Conservation (phyloP, 1,284 basidiomycete species). For the Ceratobasidium sp. region DNA sequence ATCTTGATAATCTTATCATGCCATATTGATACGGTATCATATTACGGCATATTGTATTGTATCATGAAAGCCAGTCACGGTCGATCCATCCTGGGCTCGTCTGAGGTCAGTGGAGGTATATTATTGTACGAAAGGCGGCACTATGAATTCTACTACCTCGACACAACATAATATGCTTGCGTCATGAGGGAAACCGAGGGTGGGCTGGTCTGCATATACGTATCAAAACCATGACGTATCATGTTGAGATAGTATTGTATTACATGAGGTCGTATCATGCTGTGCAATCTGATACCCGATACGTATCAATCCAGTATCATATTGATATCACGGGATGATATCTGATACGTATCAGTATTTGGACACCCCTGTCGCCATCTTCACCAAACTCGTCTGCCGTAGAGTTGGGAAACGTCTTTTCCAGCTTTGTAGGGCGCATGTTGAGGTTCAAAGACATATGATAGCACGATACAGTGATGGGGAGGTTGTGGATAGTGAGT, state of each 20-base stretch:
- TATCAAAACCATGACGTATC: background rate
- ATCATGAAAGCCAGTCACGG: background rate
- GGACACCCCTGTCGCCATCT: too few relatives aligned
- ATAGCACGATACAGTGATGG: too few relatives aligned
- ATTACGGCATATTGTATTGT: slow-evolving; percentile 6
- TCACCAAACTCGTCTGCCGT: too few relatives aligned
- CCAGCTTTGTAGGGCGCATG: too few relatives aligned
- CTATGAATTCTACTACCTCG: background rate
- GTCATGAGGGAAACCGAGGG: background rate
- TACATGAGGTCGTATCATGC: background rate
- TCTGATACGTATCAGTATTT: too few relatives aligned
- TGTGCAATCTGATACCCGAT: background rate
- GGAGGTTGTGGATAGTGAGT: too few relatives aligned
- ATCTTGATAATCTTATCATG: slow-evolving; percentile 10
- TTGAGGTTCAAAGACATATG: too few relatives aligned
- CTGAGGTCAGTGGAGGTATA: background rate
- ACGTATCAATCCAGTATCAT: too few relatives aligned
- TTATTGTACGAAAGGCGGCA: too few relatives aligned
- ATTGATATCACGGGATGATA: too few relatives aligned
- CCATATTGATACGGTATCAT: background rate
- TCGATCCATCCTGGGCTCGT: background rate
- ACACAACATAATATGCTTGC: background rate
- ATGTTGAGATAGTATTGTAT: background rate
- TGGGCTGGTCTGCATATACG: background rate
- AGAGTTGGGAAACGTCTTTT: too few relatives aligned